Base-by-base conservation (phyloP, 108 stramenopile genomes). In the Nitzschia sp. region DNA sequence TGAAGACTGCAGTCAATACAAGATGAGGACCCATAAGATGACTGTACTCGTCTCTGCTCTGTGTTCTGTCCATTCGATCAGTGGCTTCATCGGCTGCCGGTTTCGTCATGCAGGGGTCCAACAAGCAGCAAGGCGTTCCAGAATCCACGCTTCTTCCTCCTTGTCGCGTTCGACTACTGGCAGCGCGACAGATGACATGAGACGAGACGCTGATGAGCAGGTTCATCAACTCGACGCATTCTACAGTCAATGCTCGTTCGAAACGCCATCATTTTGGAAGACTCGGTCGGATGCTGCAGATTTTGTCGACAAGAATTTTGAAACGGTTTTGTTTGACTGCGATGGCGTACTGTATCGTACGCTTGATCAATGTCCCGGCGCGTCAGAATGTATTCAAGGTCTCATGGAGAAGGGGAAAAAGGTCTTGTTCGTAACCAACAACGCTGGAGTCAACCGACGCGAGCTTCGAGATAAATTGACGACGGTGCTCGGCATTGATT, bases 271-370 rank as follows among this genome's bases (percentile, higher is more conserved):
- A 34, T 29, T 89, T 31, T 69, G 78, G 72, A 69, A 60, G 30
- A 59, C 74, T 13, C 45, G 55, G 24, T 29, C 71, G 45, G 74
- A 83, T 46, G 72, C 62, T 26, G 24, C 75, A 2, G 54, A 57
- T 3, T 76, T 68, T 60, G 49, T 83, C 3, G 26, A 70, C 3
- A 69, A 81, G 25, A 47, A 82, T 35, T 78, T 91, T 24, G 78
- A 88, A 25, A 78, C 82, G 21, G 79, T 90, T 58, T 60, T 95
- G 35, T 90, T 95, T 58, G 95, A 95, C 73, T 93, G 92, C 64
- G 95, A 95, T 51, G 95, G 95, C 24, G 92, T 93, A 1, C 64
- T 95, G 33, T 95, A 91, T 70, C 75, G 92, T 65, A 87, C 90
- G 0, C 64, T 70, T 5, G 81, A 86, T 65, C 69, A 74, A 24